Evolutionary conservation across 2,329 filamentous ascomycete genomes (phyloP), one percentile per base, ranked within the genome.

Genomic region (Bipolaris sorokiniana): DNA sequence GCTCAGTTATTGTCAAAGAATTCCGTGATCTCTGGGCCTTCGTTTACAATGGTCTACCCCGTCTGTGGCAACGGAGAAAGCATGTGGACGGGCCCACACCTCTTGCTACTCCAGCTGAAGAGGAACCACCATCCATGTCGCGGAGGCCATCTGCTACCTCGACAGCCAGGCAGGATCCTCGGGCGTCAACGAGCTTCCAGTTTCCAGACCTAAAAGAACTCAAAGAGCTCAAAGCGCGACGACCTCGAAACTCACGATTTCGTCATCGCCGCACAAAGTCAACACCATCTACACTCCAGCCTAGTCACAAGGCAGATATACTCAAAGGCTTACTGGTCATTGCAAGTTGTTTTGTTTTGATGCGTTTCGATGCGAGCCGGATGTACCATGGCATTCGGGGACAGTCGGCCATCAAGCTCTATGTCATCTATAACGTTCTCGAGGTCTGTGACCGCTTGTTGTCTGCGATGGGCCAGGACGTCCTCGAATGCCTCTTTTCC

Each of bases 321-420:
- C 82, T 99, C 2, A 96, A 96, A 76, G 95, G 95, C 0, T 82
- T 92, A 18, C 84, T 99, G 56, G 94, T 99, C 59, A 85, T 97
- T 47, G 88, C 86, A 69, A 97, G 92, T 71, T 96, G 91, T 67
- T 81, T 90, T 49, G 87, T 94, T 13, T 81, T 99, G 48, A 94
- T 97, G 88, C 88, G 86, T 22, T 89, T 99, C 44, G 96, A 99
- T 74, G 95, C 95, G 5, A 97, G 93, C 72, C 87, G 93, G 49
- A 97, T 98, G 91, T 99, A 99, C 72, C 95, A 99, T 76, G 93
- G 93, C 69, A 97, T 99, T 67, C 89, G 94, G 45, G 95, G 92
- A 0, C 95, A 99, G 76, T 94, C 93, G 1, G 93, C 94, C 7
- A 97, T 99, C 79, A 99, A 99, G 74, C 84, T 99, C 10, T 99